Evolutionary conservation across 805 yeast genomes (phyloP).

Genomic region (Wickerhamiella vanderwaltii): DNA sequence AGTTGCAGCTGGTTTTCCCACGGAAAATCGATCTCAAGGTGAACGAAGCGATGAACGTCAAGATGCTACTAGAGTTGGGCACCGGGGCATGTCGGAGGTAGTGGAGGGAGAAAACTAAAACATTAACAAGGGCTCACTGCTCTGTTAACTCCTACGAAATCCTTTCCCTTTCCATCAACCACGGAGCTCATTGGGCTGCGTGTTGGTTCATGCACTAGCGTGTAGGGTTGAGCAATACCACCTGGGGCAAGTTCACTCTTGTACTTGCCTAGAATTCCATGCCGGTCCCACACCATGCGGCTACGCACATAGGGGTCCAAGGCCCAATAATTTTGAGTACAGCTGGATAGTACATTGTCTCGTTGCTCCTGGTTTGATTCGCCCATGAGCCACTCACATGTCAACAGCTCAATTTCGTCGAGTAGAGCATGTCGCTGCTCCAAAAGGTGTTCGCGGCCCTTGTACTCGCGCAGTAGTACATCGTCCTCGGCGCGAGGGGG

Average conservation of each 20-base stretch:
- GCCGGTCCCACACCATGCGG: constrained; percentile 66
- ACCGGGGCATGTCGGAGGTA: no score
- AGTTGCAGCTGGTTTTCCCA: no score
- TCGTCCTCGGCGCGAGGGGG: constrained; percentile 7
- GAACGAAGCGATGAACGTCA: no score
- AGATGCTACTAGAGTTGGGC: no score
- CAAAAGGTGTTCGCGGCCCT: neutral
- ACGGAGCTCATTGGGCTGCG: no score
- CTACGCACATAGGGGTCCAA: constrained; percentile 77
- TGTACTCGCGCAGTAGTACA: neutral
- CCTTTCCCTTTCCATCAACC: no score
- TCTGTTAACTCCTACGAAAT: no score
- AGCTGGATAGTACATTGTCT: neutral
- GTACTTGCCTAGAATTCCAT: constrained; percentile 43
- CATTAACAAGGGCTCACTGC: no score
- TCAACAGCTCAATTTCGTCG: constrained; percentile 6
- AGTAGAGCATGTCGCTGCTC: neutral
- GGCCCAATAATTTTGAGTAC: constrained; percentile 43
- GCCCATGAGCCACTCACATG: constrained; percentile 6
- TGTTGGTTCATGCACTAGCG: neutral
- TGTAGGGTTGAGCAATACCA: constrained; percentile 3
- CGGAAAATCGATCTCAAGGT: no score
- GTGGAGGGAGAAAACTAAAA: no score
- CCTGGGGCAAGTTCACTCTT: constrained; percentile 17
- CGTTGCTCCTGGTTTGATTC: neutral